These are phyloP conservation scores for Kazachstania kunashirensis DNA, from an alignment of 805 yeast species.

Conservation along the genomic window DNA sequence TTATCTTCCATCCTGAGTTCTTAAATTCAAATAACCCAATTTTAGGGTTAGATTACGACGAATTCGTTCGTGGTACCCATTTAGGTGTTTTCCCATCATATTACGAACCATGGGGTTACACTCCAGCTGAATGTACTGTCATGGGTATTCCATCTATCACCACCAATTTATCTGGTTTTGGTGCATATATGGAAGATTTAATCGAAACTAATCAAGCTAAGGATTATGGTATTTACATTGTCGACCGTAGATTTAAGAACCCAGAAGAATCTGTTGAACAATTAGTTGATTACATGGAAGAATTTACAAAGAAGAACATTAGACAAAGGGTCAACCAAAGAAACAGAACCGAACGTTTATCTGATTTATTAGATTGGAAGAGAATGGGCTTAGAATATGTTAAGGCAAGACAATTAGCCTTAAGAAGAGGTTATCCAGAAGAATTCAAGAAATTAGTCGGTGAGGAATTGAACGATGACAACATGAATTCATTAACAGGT, in stretches of 20 bases:
- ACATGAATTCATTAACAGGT: conserved; percentile 28
- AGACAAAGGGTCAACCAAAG: conserved; percentile 97
- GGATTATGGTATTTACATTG: conserved; percentile 95
- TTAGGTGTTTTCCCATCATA: conserved; percentile 97
- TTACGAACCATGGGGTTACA: conserved; percentile 99
- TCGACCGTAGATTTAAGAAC: conserved; percentile 84
- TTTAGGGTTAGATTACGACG: conserved; percentile 88
- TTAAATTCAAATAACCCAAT: conserved; percentile 91
- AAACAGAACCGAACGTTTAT: conserved; percentile 88
- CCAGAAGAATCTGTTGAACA: conserved; percentile 92
- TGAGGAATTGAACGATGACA: conserved; percentile 22
- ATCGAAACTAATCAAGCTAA: conserved; percentile 72
- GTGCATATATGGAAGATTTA: conserved; percentile 96
- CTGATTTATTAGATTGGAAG: conserved; percentile 93
- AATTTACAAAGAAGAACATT: conserved; percentile 78
- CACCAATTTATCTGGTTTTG: conserved; percentile 91
- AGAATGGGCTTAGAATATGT: conserved; percentile 95
- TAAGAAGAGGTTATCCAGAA: conserved; percentile 90
- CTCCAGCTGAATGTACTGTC: conserved; percentile 98
- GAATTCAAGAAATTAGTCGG: conserved; percentile 41
- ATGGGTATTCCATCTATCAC: conserved; percentile 99
- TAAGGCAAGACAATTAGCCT: conserved; percentile 85
- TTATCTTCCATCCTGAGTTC: conserved; percentile 96
- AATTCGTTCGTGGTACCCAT: conserved; percentile 95
- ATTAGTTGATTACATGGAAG: conserved; percentile 79